These are phyloP conservation scores for Pyrenula aspistea DNA, from an alignment of 495 filamentous ascomycete species.

Conservation along the genomic window DNA sequence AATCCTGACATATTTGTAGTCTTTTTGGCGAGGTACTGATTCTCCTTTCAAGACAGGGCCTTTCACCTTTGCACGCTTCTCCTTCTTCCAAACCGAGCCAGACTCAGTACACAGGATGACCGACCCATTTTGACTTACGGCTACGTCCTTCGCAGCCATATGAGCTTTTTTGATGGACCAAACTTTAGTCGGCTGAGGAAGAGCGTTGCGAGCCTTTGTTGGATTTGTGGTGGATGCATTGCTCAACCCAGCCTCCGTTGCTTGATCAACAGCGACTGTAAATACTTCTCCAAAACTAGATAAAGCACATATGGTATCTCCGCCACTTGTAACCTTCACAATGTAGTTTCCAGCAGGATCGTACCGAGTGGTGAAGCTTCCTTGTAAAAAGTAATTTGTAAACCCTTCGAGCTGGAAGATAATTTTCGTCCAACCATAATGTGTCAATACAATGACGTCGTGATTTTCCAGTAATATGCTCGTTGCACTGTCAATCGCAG, in stretches of 20 bases:
- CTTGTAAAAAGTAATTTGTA: slow-evolving; percentile 52
- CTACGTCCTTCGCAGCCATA: slow-evolving; percentile 79
- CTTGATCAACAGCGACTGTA: slow-evolving; percentile 60
- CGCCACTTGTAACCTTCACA: slow-evolving; percentile 65
- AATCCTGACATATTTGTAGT: slow-evolving; percentile 87
- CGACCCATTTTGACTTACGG: slow-evolving; percentile 83
- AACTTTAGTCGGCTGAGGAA: slow-evolving; percentile 62
- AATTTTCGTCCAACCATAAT: slow-evolving; percentile 82
- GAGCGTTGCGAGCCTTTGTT: slow-evolving; percentile 64
- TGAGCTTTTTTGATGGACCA: slow-evolving; percentile 72
- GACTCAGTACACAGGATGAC: slow-evolving; percentile 89
- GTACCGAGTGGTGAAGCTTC: slow-evolving; percentile 56
- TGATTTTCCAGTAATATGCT: slow-evolving; percentile 73
- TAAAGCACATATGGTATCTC: slow-evolving; percentile 79
- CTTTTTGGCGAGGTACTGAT: slow-evolving; percentile 47
- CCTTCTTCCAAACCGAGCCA: slow-evolving; percentile 81
- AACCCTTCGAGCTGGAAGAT: slow-evolving; percentile 66
- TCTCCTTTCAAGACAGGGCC: slow-evolving; percentile 42
- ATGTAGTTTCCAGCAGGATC: slow-evolving; percentile 53
- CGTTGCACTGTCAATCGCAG: slow-evolving; percentile 86
- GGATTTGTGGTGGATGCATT: slow-evolving; percentile 79
- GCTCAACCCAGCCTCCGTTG: slow-evolving; percentile 42
- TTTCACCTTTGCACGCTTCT: slow-evolving; percentile 70
- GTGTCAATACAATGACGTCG: slow-evolving; percentile 85
- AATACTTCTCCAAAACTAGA: slow-evolving; percentile 77